Evolutionary conservation across 2,329 filamentous ascomycete species (phyloP).

Genomic region (Dryadomyces sulphureus): DNA sequence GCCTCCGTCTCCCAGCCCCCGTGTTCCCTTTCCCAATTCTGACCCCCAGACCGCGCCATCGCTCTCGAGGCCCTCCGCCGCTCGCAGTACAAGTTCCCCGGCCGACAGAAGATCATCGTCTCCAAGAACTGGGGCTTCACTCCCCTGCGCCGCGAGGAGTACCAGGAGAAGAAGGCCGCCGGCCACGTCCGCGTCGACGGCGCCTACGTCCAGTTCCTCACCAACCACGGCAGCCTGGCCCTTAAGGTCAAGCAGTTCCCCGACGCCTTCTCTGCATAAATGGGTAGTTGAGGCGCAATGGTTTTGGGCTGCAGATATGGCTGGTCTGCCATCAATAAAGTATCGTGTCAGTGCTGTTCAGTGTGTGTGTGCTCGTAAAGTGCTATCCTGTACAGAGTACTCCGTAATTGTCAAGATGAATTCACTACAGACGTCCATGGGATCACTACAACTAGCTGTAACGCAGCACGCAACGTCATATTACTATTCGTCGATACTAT

Average conservation of each 20-base stretch:
- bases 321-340: too few species aligned
- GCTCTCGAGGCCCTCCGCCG: conserved; percentile 98
- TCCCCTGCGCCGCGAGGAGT: conserved; percentile 92
- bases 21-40: not conserved
- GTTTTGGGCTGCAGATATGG: too few species aligned
- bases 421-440: too few species aligned
- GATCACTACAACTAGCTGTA: too few species aligned
- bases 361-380: too few species aligned
- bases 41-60: conserved; percentile 56
- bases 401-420: too few species aligned
- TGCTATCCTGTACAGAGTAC: too few species aligned
- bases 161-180: conserved; percentile 85
- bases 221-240: conserved; percentile 76
- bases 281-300: too few species aligned
- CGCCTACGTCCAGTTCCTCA: conserved; percentile 98
- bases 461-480: too few species aligned
- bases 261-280: conserved; percentile 59
- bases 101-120: conserved; percentile 99
- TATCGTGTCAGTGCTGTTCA: too few species aligned
- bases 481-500: not conserved
- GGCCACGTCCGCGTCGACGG: conserved; percentile 93
- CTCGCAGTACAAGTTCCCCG: conserved; percentile 99
- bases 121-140: conserved; percentile 99
- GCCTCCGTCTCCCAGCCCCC: too few species aligned
- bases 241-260: conserved; percentile 92